Base-by-base conservation (phyloP, 2,329 filamentous ascomycete species). In the Pseudogymnoascus pannorum region DNA sequence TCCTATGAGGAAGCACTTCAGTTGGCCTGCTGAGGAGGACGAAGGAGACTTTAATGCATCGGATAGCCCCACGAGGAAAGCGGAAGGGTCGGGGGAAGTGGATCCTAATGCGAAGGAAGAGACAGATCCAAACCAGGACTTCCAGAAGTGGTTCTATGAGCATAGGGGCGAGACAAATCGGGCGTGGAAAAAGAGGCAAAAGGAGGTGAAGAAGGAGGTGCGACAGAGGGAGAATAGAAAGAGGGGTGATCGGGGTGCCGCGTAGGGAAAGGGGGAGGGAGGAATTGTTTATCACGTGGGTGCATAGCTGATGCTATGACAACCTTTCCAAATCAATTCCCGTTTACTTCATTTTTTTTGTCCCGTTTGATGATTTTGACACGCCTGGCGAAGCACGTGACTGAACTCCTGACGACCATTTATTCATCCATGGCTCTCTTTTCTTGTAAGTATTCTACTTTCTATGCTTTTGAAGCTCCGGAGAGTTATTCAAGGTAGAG, bases 141-240 rank as follows among this genome's bases (percentile, higher is more conserved):
- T 87, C 67, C 82, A 86, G 69, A 80, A 83, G 61, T 87, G 83
- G 79, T 89, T 89, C 72, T 88, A 85, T 80, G 82, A 87, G 66
- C 82, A 87, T 64, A 76, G 86, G 14, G 80, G 86, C 1, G 82
- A 88, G 38, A 75, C 87, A 60, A 88, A 87, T 69, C 75, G 81
- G 60, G 82, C 83, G 12, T 89, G 86, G 86, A 87, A 86, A 76
- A 81, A 78, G 70, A 77, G 86, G 61, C 78, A 83, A 66, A 87
- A 87, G 76, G 74, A 79, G 63, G 84, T 78, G 3, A 77, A 80
- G 31, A 89, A 89, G 77, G 84, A 87, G 72, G 87, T 84, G 76
- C 78, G 85, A 57, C 86, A 87, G 68, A 77, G 81, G 61, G 85
- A 88, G 64, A 87, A 87, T 69, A 82, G 80, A 68, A 79, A 82